Base-by-base conservation (phyloP, 768 basidiomycete genomes). In the Russula virescens region DNA sequence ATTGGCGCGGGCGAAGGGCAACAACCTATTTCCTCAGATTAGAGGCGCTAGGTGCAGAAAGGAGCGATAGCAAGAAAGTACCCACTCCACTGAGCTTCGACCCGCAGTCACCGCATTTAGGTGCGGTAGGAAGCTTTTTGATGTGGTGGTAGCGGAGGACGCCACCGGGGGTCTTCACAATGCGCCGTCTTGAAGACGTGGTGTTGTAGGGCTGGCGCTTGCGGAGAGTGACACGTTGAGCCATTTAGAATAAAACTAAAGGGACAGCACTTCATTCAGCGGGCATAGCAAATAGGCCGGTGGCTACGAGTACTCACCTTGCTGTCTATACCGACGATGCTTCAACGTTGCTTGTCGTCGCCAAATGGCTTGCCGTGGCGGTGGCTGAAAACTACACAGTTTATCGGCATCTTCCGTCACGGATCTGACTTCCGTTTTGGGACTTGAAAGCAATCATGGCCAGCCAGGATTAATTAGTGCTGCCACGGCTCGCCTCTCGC, bases 81-180 rank as follows among this genome's bases (percentile, higher is more conserved):
- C 93, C 71, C 80, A 98, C 96, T 75, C 97, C 97, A 68, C 95
- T 86, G 58, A 99, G 87, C 68, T 87, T 91, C 70, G 85, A 81
- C 65, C 95, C 96, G 71, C 97, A 99, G 81, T 99, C 97, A 83
- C 97, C 97, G 77, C 96, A 99, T 78, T 98, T 97, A 69, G 94
- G 96, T 50, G 88, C 79, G 34, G 90, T 84, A 60, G 87, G 88
- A 68, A 85, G 86, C 81, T 99, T 98, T 86, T 95, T 92, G 78
- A 98, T 79, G 77, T 97, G 91, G 81, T 98, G 95, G 80, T 96
- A 95, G 71, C 96, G 93, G 70, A 98, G 89, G 79, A 90, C 93
- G 68, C 97, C 97, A 78, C 96, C 97, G 58, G 97, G 97, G 42
- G 97, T 98, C 84, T 98, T 98, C 64, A 98, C 86, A 68, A 98